Evolutionary conservation across 2,329 filamentous ascomycete species (phyloP), one percentile per base, ranked within the genome.

Genomic region (Orbilia blumenaviensis): DNA sequence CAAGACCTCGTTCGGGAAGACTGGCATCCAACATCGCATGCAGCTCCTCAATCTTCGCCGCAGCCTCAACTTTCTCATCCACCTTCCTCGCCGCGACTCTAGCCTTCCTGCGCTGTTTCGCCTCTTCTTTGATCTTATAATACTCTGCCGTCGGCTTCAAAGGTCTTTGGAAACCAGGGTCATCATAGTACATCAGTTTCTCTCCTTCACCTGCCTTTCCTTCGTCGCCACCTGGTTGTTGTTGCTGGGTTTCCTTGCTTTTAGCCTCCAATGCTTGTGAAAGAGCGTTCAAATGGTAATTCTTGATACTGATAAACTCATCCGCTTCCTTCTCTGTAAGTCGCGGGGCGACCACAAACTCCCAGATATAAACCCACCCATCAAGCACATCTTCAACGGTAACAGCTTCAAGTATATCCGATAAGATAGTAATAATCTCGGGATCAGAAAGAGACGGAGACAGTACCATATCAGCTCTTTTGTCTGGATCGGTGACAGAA

Each of bases 321-420:
- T 3, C 21, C 14, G 60, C 67, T 34, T 72, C 58, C 0, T 48
- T 21, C 42, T 64, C 48, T 1, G 67, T 72, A 14, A 72, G 16
- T 36, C 41, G 52, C 1, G 68, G 68, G 2, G 52, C 29, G n/a
- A 73, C 27, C 2, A 66, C 29, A 4, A 50, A 7, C 23, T 46
- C 29, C 61, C 68, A 66, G n/a, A 73, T 25, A 7, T 16, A 52
- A 6, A 42, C 14, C 68, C 68, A 73, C 10, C 25, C 21, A 25
- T 60, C 61, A 3, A 66, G 18, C 2, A 52, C 14, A 12, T 60
- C 61, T 18, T 73, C 61, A 3, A 52, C 3, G 2, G 46, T 23
- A 7, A 42, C 4, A 1, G 38, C 9, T 1, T 61, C 50, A 7
- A 66, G 16, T 2, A 61, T 29, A 21, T 52, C 34, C 4, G 52